Base-by-base conservation (phyloP, 108 stramenopile genomes). In the Fragilaria crotonensis region DNA sequence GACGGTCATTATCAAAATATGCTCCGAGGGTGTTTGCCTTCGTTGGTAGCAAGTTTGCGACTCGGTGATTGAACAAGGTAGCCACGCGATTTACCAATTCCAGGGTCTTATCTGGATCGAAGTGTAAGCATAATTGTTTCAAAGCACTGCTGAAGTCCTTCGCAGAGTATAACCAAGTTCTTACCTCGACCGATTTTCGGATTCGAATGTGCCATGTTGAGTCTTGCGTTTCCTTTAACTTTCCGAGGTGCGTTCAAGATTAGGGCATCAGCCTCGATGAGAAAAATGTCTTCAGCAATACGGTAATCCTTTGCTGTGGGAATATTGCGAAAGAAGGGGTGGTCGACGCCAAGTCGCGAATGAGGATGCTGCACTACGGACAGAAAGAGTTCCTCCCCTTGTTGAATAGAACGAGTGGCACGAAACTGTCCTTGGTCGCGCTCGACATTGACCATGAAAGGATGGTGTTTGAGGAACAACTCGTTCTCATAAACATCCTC, bases 391-490 rank as follows among this genome's bases (percentile, higher is more conserved):
- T 56, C 54, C 19, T 56, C 54, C 1, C 54, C 54, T 22, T n/a
- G 30, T 2, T 31, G 20, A 26, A 56, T 56, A 21, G 54, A 11
- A 26, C 54, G 21, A 31, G 32, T 33, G 18, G 54, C 54, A 2
- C 18, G n/a, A 31, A 4, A 56, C n/a, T 26, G 18, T 18, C 19
- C 30, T 33, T 56, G n/a, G 2, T n/a, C 2, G n/a, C 33, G 30
- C 17, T 31, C 54, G 11, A 56, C n/a, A 33, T 56, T 56, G 1
- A 31, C 54, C 4, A 56, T n/a, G 2, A 14, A 19, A 1, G 54
- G 54, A 56, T 56, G 54, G 30, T 31, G 30, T 33, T 56, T 56
- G 25, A 56, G 30, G 19, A 56, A 36, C 19, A 56, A 7, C 30
- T n/a, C 54, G 20, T 50, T 5, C 9, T 50, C 22, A 33, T 21